Base-by-base conservation (phyloP, 2,329 filamentous ascomycete species). In the Curvularia lunata region DNA sequence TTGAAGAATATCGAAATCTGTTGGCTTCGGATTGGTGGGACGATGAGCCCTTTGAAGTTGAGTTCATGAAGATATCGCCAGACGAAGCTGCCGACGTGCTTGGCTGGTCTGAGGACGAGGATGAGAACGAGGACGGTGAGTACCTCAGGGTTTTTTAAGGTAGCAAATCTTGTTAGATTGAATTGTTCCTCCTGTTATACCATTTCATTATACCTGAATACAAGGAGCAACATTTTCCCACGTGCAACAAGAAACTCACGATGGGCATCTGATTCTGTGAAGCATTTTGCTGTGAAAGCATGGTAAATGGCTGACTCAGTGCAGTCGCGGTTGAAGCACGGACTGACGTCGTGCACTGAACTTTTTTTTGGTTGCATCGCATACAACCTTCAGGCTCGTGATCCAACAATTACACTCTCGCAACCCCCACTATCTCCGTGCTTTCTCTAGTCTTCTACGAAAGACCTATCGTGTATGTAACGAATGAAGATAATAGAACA, bases 401-500 rank as follows among this genome's bases (percentile, higher is more conserved):
- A n/a, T 32, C 25, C 13, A 42, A 21, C 23, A 18, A 40, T 49
- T 40, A 25, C 19, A n/a, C 18, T 46, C 52, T 37, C 42, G 49
- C 56, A 50, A 28, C 52, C 7, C 27, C 56, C 27, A 52, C 47
- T 41, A 41, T 50, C 34, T 55, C 47, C 42, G 45, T 55, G 30
- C 23, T 56, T 49, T 54, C 28, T 34, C 56, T 40, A 49, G 43
- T 56, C 46, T 61, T 49, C 43, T 58, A 57, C 56, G 64, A 28
- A 51, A 41, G 47, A 18, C 21, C 38, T 41, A 10, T 19, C 58
- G 59, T 65, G 66, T 69, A 69, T 68, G 65, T 68, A 68, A 68
- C 58, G 54, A 58, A 52, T 49, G 59, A 57, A 62, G 61, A 62
- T 45, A 70, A 69, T 70, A 67, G 65, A 69, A 63, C 47, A 56